Percentiles rank a stretch among this genome's conserved stretches.
Evolutionary conservation across 331 rosid genomes (phyloP).

Genomic region (Malus hybrid): DNA sequence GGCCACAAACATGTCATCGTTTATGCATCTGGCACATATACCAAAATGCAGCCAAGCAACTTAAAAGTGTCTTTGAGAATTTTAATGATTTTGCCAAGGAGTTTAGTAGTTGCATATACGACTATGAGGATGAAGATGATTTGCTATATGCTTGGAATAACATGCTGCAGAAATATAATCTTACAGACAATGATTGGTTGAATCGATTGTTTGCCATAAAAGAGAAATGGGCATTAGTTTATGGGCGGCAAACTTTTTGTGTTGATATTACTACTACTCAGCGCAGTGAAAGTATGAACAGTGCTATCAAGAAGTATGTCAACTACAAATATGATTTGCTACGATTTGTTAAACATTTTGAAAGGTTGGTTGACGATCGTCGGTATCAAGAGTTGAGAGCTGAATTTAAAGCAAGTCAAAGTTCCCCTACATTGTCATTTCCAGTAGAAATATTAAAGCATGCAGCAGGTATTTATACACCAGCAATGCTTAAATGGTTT

Average conservation of each 20-base stretch:
- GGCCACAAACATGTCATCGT: neutral
- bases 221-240: neutral
- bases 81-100: neutral
- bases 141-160: neutral
- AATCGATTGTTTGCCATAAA: no score
- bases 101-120: neutral
- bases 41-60: neutral
- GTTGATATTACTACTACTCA: no score
- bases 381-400: neutral
- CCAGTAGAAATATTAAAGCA: neutral
- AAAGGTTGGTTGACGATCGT: neutral
- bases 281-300: neutral
- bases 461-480: neutral
- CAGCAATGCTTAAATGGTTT: neutral
- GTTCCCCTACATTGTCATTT: neutral
- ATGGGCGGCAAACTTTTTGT: neutral
- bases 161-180: neutral
- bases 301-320: neutral
- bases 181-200: neutral
- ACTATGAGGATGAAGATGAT: neutral
- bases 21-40: neutral
- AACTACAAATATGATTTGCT: neutral
- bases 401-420: neutral
- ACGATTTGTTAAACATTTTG: no score
- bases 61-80: neutral